phyloP scores from a whole-genome alignment of 352 stramenopile genomes.

The Pythium volutum region DNA sequence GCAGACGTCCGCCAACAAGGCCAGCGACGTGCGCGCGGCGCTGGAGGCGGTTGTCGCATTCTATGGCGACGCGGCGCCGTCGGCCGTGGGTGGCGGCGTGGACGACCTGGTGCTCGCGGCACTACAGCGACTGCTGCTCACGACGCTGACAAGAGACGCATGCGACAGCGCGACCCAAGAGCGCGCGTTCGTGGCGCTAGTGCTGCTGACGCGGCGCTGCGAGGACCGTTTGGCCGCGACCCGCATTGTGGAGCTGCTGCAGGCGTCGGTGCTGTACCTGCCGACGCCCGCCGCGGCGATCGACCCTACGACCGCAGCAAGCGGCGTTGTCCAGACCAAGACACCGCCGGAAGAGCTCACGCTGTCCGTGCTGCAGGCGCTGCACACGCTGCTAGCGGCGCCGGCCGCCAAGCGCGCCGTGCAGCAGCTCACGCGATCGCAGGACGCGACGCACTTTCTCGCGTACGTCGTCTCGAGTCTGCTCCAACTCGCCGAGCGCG shows the following conservation, averaged over 20 bases:
- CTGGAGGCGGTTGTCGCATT: slow-evolving; percentile 28
- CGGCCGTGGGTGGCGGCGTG: slow-evolving; percentile 43
- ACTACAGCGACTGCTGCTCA: slow-evolving; percentile 53
- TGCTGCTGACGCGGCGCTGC: slow-evolving; percentile 32
- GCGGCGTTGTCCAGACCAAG: background rate
- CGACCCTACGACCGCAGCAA: background rate
- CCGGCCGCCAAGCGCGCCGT: slow-evolving; percentile 8
- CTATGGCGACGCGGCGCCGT: slow-evolving; percentile 27
- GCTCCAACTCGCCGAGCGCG: slow-evolving; percentile 51
- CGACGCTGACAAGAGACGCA: slow-evolving; percentile 25
- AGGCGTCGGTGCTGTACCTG: slow-evolving; percentile 50
- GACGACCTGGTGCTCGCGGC: slow-evolving; percentile 66
- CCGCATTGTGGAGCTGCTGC: slow-evolving; percentile 36
- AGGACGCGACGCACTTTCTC: slow-evolving; percentile 60
- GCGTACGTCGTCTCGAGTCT: slow-evolving; percentile 62
- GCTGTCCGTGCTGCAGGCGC: slow-evolving; percentile 36
- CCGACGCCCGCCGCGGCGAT: slow-evolving; percentile 30
- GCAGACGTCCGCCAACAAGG: background rate
- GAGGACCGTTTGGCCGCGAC: slow-evolving; percentile 10
- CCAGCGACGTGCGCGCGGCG: slow-evolving; percentile 27
- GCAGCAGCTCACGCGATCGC: slow-evolving; percentile 9
- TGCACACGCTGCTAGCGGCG: slow-evolving; percentile 10
- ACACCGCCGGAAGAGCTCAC: slow-evolving; percentile 66
- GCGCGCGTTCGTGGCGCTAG: slow-evolving; percentile 31
- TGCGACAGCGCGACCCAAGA: slow-evolving; percentile 29